Percentiles rank a stretch among this genome's conserved stretches.
phyloP scores from a whole-genome alignment of 805 yeast genomes.

The Maudiozyma turicensis region DNA sequence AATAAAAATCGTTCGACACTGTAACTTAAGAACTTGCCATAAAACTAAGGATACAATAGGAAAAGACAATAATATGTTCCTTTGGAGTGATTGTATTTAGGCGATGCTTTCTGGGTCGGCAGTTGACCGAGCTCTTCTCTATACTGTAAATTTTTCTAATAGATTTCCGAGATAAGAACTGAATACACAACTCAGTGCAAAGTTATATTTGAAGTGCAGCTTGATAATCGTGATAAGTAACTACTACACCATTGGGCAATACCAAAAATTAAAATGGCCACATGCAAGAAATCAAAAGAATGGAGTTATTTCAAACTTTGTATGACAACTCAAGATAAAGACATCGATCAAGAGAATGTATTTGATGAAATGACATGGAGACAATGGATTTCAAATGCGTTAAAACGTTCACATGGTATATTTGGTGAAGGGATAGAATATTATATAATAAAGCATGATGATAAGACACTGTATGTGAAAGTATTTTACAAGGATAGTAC shows the following conservation, averaged over 20 bases:
- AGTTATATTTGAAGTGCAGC: too few species aligned
- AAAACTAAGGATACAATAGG: too few species aligned
- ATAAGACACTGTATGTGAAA: conserved; percentile 17
- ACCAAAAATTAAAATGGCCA: not conserved
- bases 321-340: conserved; percentile 14
- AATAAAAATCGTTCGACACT: too few species aligned
- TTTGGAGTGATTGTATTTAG: too few species aligned
- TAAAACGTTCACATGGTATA: conserved; percentile 32
- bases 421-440: conserved; percentile 34
- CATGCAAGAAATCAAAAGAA: not conserved
- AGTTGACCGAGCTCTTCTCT: too few species aligned
- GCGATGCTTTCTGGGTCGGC: too few species aligned
- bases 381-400: conserved; percentile 28
- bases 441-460: conserved; percentile 21
- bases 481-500: conserved; percentile 25
- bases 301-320: not conserved
- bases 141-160: too few species aligned
- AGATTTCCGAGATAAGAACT: too few species aligned
- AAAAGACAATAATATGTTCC: too few species aligned
- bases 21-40: too few species aligned
- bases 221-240: too few species aligned
- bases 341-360: conserved; percentile 11
- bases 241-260: not conserved
- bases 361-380: conserved; percentile 34
- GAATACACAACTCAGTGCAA: too few species aligned